Evolutionary conservation across 2,329 filamentous ascomycete species (phyloP).

Genomic region (Monosporascus sp.): DNA sequence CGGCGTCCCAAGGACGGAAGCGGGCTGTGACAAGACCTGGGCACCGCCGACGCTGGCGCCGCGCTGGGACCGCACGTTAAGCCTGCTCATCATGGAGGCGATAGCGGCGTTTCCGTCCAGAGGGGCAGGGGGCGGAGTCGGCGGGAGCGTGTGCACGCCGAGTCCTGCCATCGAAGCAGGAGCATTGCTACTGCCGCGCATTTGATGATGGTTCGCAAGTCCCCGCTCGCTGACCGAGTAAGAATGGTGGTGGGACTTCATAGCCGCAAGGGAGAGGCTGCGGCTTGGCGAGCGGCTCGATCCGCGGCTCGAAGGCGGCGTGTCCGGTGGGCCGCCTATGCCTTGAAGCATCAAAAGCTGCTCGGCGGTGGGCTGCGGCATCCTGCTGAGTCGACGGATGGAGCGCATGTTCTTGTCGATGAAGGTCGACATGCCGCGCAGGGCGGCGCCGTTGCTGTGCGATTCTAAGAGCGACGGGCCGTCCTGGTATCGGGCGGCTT

Average conservation of each 20-base stretch:
- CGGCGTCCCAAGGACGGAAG: not conserved
- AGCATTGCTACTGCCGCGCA: too few relatives aligned
- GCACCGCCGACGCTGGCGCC: slow-evolving; percentile 13
- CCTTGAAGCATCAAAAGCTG: not conserved
- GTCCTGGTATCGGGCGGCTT: slow-evolving; percentile 29
- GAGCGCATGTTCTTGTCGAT: slow-evolving; percentile 37
- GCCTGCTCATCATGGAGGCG: slow-evolving; percentile 26
- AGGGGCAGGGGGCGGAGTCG: slow-evolving; percentile 21
- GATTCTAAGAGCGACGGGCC: slow-evolving; percentile 26
- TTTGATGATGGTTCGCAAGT: not conserved
- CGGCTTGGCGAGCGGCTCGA: slow-evolving; percentile 24
- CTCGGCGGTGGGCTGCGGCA: slow-evolving; percentile 23
- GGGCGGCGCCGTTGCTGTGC: slow-evolving; percentile 35
- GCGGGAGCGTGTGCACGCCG: slow-evolving; percentile 5
- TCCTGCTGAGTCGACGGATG: slow-evolving; percentile 36
- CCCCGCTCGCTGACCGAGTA: slow-evolving; percentile 15
- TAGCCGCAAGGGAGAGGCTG: slow-evolving; percentile 2
- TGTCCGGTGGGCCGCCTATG: slow-evolving; percentile 13
- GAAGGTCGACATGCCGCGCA: slow-evolving; percentile 40
- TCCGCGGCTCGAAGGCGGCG: slow-evolving; percentile 29
- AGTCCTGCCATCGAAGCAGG: too few relatives aligned
- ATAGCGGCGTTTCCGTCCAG: slow-evolving; percentile 13
- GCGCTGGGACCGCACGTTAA: slow-evolving; percentile 25
- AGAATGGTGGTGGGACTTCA: slow-evolving; percentile 12
- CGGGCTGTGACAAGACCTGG: not conserved